Evolutionary conservation across 2,329 filamentous ascomycete genomes (phyloP).

Genomic region (Beauveria rudraprayagi): DNA sequence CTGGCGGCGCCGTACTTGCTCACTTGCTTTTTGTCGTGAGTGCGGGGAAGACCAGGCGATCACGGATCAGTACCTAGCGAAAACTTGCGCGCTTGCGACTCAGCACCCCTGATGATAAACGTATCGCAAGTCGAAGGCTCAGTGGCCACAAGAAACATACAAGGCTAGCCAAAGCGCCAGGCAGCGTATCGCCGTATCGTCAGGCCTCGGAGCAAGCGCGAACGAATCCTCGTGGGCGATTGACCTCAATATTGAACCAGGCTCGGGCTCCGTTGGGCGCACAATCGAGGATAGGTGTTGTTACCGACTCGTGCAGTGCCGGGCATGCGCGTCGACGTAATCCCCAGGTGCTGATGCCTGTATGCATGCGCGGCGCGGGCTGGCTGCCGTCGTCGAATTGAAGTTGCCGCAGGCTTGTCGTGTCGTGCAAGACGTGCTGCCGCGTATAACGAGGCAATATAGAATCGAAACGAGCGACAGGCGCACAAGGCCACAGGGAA

Average conservation of each 20-base stretch:
- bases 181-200: not conserved
- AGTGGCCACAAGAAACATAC: not conserved
- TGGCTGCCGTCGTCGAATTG: not conserved
- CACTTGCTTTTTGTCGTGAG: not conserved
- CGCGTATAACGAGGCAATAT: not conserved
- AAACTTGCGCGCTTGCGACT: not conserved
- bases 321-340: constrained; percentile 1
- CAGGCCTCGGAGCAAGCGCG: not conserved
- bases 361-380: not conserved
- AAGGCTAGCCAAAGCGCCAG: not conserved
- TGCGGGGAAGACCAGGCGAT: not conserved
- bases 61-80: not conserved
- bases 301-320: not conserved
- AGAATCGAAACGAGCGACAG: not conserved
- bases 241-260: not conserved
- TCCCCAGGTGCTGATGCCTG: not conserved
- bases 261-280: not conserved
- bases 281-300: not conserved
- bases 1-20: too few relatives aligned
- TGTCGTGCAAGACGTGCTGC: not conserved
- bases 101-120: not conserved
- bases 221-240: constrained; percentile 1
- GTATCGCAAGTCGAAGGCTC: not conserved
- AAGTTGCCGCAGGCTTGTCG: not conserved
- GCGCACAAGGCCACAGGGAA: not conserved